These are phyloP conservation scores for Trametes versicolor DNA, from an alignment of 1,284 basidiomycete species.

Conservation along the genomic window DNA sequence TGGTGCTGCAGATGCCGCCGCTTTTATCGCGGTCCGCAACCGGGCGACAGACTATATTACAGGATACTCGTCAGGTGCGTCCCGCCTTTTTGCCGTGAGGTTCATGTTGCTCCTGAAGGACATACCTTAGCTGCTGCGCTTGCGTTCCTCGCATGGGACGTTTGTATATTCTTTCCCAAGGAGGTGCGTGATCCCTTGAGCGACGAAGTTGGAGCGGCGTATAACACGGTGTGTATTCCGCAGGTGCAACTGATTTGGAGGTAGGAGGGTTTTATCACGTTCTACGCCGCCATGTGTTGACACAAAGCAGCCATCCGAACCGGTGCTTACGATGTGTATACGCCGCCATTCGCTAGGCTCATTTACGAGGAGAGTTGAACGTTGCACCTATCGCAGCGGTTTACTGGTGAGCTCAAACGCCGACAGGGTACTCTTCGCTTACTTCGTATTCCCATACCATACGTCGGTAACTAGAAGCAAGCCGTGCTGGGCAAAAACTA, in stretches of 20 bases:
- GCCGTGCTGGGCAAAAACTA: conserved; percentile 7
- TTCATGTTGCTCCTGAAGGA: background rate
- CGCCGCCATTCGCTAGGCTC: conserved; percentile 24
- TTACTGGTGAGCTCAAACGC: background rate
- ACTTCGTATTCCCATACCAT: background rate
- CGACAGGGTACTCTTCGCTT: background rate
- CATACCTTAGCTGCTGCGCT: conserved; percentile 15
- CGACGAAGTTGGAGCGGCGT: background rate
- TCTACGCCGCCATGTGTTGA: background rate
- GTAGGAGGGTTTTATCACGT: background rate
- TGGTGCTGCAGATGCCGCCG: background rate
- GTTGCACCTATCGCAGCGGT: background rate
- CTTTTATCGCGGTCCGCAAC: background rate
- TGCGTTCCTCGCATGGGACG: conserved; percentile 25
- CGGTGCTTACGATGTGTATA: conserved; percentile 28
- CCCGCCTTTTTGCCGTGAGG: too few relatives aligned
- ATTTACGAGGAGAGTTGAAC: conserved; percentile 19
- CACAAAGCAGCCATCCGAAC: conserved; percentile 10
- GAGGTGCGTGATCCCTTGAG: conserved; percentile 16
- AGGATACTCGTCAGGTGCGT: background rate
- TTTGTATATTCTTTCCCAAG: conserved; percentile 16
- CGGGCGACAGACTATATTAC: background rate
- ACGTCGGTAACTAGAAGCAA: background rate
- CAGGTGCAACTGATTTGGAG: conserved; percentile 30
- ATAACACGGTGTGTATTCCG: background rate